Conservation (phyloP, 2,329 filamentous ascomycete genomes). For the Zymoseptoria passerinii region DNA sequence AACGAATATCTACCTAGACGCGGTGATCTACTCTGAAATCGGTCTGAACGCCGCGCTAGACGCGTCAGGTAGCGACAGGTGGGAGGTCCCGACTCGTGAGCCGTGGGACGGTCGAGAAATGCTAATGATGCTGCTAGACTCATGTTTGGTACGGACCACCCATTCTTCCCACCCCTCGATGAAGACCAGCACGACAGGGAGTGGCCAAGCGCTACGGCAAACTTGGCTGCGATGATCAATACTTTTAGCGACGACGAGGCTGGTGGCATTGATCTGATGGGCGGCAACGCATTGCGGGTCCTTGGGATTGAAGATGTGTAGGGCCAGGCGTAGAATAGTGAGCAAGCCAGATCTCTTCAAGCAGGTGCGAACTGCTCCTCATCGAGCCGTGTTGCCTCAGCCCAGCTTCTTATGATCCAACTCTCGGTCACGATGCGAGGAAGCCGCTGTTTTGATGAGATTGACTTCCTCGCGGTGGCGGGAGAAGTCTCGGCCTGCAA, state of each 20-base stretch:
- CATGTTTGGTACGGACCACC: constrained; percentile 61
- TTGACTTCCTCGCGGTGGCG: constrained; percentile 28
- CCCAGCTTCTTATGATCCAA: constrained; percentile 79
- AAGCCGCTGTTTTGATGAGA: constrained; percentile 34
- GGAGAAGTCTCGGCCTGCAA: constrained; percentile 38
- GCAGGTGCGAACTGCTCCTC: constrained; percentile 48
- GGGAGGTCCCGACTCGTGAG: constrained; percentile 14
- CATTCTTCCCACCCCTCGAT: constrained; percentile 71
- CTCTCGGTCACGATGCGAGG: constrained; percentile 60
- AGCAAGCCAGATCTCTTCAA: background rate
- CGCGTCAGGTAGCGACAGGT: constrained; percentile 58
- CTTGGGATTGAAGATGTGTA: constrained; percentile 24
- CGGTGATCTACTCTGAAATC: constrained; percentile 72
- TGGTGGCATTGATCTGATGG: constrained; percentile 47
- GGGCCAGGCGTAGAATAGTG: background rate
- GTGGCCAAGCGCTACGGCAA: constrained; percentile 61
- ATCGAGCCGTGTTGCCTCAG: constrained; percentile 66
- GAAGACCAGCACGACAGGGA: constrained; percentile 50
- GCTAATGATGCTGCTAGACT: constrained; percentile 6
- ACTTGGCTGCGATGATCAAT: constrained; percentile 48
- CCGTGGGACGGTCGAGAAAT: background rate
- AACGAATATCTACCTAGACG: constrained; percentile 79
- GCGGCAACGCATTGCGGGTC: constrained; percentile 50
- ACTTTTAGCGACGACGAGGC: constrained; percentile 41
- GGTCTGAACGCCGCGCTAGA: constrained; percentile 63